Base-by-base conservation (phyloP, 1,139 yeast species). In the Candida anutae region DNA sequence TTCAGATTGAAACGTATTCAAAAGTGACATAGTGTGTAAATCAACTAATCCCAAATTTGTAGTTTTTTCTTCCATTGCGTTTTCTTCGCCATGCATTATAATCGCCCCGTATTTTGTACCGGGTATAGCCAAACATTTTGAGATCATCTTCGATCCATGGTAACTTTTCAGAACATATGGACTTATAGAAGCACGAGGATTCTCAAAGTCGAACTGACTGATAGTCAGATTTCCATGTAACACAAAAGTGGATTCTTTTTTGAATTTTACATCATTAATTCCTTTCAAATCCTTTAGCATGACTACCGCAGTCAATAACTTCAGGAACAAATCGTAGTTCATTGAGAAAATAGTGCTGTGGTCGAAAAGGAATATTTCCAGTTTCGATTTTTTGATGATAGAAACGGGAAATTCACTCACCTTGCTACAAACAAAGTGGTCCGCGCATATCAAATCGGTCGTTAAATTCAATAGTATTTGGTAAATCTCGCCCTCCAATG, bases 41-140 rank as follows among this genome's bases (percentile, higher is more conserved):
- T 47, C 40, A 6, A 52, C 30, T 21, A 55, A 32, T 17, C 42
- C 43, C 13, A 55, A 25, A 21, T 31, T 37, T 5, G 46, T 37
- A 18, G 28, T 31, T 21, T 44, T 39, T n/a, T 40, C 30, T 22
- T 40, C 31, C 4, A 35, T 45, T 14, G 41, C 46, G 21, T 34
- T 23, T 11, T 35, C 37, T 17, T 36, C 41, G 25, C 42, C 39
- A 15, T 46, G 42, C 5, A 48, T 36, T 10, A 55, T 28, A 2
- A 45, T 28, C 4, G 55, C 30, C 1, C 48, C 33, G 11, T 34
- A 28, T 4, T 39, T 29, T 3, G 37, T 28, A 13, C 19, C 20
- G 5, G 39, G 40, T n/a, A 48, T 19, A 12, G 14, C 27, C 13
- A 44, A 23, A 1, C 45, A 41, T 24, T 44, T 48, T 19, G 12